Conservation (phyloP, 495 filamentous ascomycete species). For the Schizothecium vesticola region DNA sequence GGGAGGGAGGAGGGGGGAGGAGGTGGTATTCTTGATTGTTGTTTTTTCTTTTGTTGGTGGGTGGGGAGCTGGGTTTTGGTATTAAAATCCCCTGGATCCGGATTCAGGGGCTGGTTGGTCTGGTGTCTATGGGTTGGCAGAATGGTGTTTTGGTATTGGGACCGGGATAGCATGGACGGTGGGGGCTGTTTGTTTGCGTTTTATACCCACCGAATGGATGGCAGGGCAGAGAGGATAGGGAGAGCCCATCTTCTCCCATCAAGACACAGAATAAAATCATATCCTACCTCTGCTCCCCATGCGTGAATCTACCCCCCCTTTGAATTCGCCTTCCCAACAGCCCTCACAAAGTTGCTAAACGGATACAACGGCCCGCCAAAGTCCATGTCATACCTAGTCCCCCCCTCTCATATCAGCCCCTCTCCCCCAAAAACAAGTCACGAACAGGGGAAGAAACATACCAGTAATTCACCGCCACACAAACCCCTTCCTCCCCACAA, state of each 20-base stretch:
- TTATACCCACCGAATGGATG: slow-evolving; percentile 3
- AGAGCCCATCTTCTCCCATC: neutral
- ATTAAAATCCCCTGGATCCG: neutral
- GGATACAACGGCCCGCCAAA: slow-evolving; percentile 57
- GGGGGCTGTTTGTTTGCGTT: neutral
- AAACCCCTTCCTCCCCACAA: slow-evolving; percentile 55
- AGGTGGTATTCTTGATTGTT: slow-evolving; percentile 38
- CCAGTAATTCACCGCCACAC: slow-evolving; percentile 76
- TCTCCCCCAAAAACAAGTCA: neutral
- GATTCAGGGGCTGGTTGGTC: neutral
- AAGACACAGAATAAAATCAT: neutral
- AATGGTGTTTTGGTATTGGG: neutral
- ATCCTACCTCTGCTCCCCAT: neutral
- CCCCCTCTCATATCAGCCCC: neutral
- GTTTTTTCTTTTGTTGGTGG: neutral
- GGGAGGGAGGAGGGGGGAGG: slow-evolving; percentile 28
- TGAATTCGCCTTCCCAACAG: slow-evolving; percentile 10
- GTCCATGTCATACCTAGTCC: slow-evolving; percentile 63
- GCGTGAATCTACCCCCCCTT: neutral
- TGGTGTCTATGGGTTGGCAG: neutral
- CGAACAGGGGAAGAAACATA: slow-evolving; percentile 29
- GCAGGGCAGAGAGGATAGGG: neutral
- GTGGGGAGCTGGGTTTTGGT: neutral
- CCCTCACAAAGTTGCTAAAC: slow-evolving; percentile 48
- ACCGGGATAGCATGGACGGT: neutral